phyloP scores from a whole-genome alignment of 176 grass and related monocot genomes.

The Carex myosuroides region DNA sequence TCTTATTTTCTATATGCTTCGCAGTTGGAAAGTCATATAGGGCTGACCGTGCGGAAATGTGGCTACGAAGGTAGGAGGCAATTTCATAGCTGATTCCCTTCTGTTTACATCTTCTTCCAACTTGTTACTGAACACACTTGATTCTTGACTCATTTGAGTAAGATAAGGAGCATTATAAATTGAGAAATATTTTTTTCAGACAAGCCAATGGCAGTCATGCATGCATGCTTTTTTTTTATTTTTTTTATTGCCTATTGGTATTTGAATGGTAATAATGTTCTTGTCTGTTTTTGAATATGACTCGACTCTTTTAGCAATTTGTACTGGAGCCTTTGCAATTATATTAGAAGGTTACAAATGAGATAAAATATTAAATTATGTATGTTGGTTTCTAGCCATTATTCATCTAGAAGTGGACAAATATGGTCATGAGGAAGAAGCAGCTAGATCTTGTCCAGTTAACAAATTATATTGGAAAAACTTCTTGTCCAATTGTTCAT shows the following conservation, averaged over 20 bases:
- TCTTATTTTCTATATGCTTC: not conserved
- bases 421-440: not conserved
- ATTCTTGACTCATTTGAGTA: not conserved
- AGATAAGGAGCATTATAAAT: not conserved
- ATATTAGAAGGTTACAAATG: not conserved
- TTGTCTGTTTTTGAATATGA: not conserved
- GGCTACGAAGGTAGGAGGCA: not conserved
- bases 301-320: not conserved
- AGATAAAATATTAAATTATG: not conserved
- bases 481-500: not conserved
- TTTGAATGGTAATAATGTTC: not conserved
- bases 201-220: not conserved
- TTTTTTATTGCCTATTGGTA: not conserved
- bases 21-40: not conserved
- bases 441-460: not conserved
- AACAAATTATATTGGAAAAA: not conserved
- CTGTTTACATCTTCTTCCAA: not conserved
- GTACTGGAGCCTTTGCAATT: not conserved
- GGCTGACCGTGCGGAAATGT: not conserved
- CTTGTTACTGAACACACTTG: not conserved
- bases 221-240: not conserved
- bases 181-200: not conserved
- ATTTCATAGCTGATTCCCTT: not conserved
- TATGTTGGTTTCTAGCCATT: constrained; percentile 1
- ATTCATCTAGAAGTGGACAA: not conserved